Evolutionary conservation across 192 early-diverging fungal species (phyloP).

Genomic region (Mortierella hygrophila): DNA sequence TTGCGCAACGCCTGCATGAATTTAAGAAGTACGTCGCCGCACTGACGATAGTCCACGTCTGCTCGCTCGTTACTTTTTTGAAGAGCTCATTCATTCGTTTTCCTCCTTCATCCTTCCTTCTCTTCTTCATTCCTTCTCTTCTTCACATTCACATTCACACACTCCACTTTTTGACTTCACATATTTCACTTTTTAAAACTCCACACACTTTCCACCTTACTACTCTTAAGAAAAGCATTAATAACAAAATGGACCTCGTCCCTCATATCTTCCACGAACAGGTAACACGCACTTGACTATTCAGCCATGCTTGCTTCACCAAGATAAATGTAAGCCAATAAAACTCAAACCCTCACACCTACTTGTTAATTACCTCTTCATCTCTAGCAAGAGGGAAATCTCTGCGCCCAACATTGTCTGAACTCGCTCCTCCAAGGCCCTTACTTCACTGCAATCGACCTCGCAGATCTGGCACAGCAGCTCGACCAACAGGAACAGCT

Average conservation of each 20-base stretch:
- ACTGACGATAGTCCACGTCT: background rate
- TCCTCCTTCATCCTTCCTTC: background rate
- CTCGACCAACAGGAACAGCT: slow-evolving; percentile 73
- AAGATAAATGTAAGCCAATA: background rate
- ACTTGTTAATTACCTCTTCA: background rate
- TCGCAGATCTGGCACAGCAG: slow-evolving; percentile 75
- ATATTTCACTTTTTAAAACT: too few species aligned
- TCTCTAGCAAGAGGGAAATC: slow-evolving; percentile 80
- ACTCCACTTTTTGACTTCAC: background rate
- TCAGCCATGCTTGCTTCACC: background rate
- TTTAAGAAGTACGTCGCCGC: background rate
- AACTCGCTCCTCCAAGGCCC: slow-evolving; percentile 78
- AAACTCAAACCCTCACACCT: background rate
- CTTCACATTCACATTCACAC: background rate
- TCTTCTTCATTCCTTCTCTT: background rate
- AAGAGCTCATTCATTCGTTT: background rate
- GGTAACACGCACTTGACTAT: background rate
- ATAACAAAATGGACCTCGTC: slow-evolving; percentile 34
- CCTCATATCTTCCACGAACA: slow-evolving; percentile 54
- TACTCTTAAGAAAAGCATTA: background rate
- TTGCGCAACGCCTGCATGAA: background rate
- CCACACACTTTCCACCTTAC: background rate
- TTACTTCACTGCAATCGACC: slow-evolving; percentile 83
- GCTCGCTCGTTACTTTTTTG: too few species aligned
- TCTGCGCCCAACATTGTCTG: slow-evolving; percentile 87